These are phyloP conservation scores for Lactarius evosmus DNA, from an alignment of 768 basidiomycete genomes.

Conservation along the genomic window DNA sequence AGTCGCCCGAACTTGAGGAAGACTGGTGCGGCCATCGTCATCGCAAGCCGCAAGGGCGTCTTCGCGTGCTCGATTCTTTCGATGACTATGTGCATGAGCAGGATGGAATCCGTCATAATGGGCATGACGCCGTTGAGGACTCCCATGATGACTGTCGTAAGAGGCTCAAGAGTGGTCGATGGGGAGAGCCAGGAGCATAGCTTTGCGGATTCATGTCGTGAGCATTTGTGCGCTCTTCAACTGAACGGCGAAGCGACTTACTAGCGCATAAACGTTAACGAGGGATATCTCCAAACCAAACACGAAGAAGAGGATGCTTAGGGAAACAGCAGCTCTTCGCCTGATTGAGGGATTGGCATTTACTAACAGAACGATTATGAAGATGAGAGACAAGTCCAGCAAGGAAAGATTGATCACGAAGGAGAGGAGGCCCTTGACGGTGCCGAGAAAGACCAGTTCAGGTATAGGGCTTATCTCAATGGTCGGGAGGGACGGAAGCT, in stretches of 20 bases:
- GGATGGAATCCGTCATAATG: constrained; percentile 16
- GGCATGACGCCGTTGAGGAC: constrained; percentile 18
- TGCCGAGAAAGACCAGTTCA: constrained; percentile 22
- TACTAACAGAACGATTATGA: constrained; percentile 16
- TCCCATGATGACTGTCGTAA: constrained; percentile 20
- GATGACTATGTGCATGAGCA: constrained; percentile 14
- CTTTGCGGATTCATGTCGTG: constrained; percentile 4
- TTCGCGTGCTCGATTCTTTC: constrained; percentile 18
- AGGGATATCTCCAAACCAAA: constrained; percentile 19
- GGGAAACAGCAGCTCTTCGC: background rate
- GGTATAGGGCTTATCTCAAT: constrained; percentile 21
- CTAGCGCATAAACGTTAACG: constrained; percentile 21
- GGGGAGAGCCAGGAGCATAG: constrained; percentile 20
- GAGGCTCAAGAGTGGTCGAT: constrained; percentile 18
- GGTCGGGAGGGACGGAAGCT: constrained; percentile 10
- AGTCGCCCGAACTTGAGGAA: constrained; percentile 22
- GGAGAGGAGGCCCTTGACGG: constrained; percentile 23
- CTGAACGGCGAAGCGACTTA: background rate
- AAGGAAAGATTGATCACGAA: constrained; percentile 22
- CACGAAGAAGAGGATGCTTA: constrained; percentile 11
- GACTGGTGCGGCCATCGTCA: constrained; percentile 20
- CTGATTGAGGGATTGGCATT: constrained; percentile 12
- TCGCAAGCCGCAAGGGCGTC: constrained; percentile 6
- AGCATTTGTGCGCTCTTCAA: background rate
- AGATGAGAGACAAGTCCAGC: constrained; percentile 21